A percentile compares a stretch with the other conserved stretches of the same genome.
Conservation (phyloP, 192 early-diverging fungal genomes). For the Coemansia pectinata region DNA sequence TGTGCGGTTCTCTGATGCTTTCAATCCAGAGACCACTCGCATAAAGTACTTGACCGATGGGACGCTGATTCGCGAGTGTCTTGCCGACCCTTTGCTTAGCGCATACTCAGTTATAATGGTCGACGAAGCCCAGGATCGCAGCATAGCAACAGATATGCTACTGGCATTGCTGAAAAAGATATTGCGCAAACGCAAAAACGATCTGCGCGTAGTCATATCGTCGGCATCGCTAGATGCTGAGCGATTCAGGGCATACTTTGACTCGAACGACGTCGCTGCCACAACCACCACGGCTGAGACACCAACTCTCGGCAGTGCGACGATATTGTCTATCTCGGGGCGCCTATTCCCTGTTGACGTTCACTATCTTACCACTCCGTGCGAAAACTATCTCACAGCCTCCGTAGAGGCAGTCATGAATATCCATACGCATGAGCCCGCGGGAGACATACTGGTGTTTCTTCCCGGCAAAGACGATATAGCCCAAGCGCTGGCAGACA, state of each 20-base stretch:
- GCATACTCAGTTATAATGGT: constrained; percentile 91
- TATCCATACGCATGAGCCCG: constrained; percentile 90
- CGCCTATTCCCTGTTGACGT: constrained; percentile 95
- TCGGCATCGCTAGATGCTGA: constrained; percentile 93
- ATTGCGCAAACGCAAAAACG: constrained; percentile 63
- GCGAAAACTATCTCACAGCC: constrained; percentile 89
- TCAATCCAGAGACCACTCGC: constrained; percentile 79
- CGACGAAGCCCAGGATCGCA: constrained; percentile 96
- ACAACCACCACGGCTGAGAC: not conserved
- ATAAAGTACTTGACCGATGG: constrained; percentile 98
- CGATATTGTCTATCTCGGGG: constrained; percentile 86
- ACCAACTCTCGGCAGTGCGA: constrained; percentile 62
- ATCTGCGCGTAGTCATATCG: constrained; percentile 89
- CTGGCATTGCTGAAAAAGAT: constrained; percentile 90
- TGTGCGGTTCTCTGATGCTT: constrained; percentile 95
- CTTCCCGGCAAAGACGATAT: constrained; percentile 97
- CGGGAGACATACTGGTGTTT: constrained; percentile 91
- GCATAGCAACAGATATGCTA: constrained; percentile 86
- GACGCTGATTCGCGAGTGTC: constrained; percentile 88
- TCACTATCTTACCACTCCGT: constrained; percentile 88
- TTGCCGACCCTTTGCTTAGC: constrained; percentile 79
- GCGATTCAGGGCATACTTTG: constrained; percentile 84
- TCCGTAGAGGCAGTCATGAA: constrained; percentile 87
- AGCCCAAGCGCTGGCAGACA: constrained; percentile 64
- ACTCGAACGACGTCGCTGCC: constrained; percentile 47